Evolutionary conservation across 2,329 filamentous ascomycete genomes (phyloP).

Genomic region (Xylariaceae sp.): DNA sequence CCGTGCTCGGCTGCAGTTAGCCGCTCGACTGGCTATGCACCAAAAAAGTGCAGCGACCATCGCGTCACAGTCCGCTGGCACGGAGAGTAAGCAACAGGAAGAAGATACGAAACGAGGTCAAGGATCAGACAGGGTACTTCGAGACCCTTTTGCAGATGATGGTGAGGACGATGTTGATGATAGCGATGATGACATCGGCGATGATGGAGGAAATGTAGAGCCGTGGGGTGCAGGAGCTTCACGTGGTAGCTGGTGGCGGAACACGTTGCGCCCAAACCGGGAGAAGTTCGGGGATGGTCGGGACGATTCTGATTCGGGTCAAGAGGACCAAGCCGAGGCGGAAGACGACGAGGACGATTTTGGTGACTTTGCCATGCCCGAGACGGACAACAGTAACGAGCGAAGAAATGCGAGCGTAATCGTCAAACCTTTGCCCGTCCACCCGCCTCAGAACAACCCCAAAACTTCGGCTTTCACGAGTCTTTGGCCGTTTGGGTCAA

Average conservation of each 20-base stretch:
- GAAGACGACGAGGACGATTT: constrained; percentile 38
- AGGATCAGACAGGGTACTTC: constrained; percentile 24
- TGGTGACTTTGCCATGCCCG: constrained; percentile 63
- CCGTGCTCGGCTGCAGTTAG: constrained; percentile 80
- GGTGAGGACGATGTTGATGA: constrained; percentile 51
- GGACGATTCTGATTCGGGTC: constrained; percentile 42
- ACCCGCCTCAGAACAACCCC: constrained; percentile 39
- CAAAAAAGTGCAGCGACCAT: constrained; percentile 54
- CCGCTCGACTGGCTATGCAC: constrained; percentile 74
- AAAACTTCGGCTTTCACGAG: constrained; percentile 42
- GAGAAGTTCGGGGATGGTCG: constrained; percentile 38
- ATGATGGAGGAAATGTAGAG: constrained; percentile 35
- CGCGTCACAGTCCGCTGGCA: constrained; percentile 34
- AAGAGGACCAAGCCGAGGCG: constrained; percentile 23
- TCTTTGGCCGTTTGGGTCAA: constrained; percentile 49
- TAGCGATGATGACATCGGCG: constrained; percentile 35
- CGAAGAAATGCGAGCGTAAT: constrained; percentile 35
- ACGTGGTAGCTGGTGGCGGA: constrained; percentile 47
- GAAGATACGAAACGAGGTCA: constrained; percentile 26
- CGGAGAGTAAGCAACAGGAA: constrained; percentile 38
- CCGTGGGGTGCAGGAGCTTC: constrained; percentile 30
- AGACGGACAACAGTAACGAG: constrained; percentile 38
- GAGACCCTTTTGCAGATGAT: constrained; percentile 37
- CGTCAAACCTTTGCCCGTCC: constrained; percentile 50
- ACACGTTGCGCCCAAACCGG: constrained; percentile 32